These are phyloP conservation scores for Trichodelitschia bisporula DNA, from an alignment of 495 filamentous ascomycete genomes.

Conservation along the genomic window DNA sequence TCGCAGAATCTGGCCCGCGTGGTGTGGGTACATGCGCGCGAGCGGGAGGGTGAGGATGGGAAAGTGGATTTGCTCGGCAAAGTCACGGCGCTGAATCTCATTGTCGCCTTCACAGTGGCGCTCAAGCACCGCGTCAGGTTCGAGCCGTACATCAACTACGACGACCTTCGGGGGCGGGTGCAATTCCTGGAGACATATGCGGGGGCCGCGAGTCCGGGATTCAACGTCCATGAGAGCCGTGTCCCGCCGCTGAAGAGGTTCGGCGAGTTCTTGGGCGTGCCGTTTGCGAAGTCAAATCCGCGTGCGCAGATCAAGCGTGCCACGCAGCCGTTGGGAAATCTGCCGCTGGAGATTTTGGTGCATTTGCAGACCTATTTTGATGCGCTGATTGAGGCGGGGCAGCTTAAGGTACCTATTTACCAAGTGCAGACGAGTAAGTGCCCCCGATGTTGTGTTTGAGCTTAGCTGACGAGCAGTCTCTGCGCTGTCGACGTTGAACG, in stretches of 20 bases:
- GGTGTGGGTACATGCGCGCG: constrained; percentile 52
- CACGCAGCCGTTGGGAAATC: constrained; percentile 15
- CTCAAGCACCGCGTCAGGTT: constrained; percentile 77
- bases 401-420: too few species aligned
- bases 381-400: constrained; percentile 21
- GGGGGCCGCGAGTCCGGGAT: constrained; percentile 31
- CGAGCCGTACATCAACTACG: constrained; percentile 60
- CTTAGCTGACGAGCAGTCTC: constrained; percentile 10
- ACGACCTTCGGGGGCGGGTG: constrained; percentile 34
- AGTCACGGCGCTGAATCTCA: constrained; percentile 49
- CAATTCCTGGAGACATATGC: constrained; percentile 45
- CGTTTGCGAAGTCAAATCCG: constrained; percentile 14
- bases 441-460: constrained; percentile 13
- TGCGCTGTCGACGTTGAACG: constrained; percentile 34
- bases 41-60: constrained; percentile 33
- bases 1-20: constrained; percentile 51
- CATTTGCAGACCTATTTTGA: constrained; percentile 12
- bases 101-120: constrained; percentile 50
- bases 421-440: too few species aligned
- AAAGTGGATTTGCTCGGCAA: constrained; percentile 53
- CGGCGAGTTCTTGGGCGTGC: constrained; percentile 11
- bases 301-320: constrained; percentile 12
- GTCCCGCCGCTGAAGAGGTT: constrained; percentile 4
- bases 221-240: constrained; percentile 15
- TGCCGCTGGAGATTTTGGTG: constrained; percentile 14